phyloP scores from a whole-genome alignment of 106 monocot genomes.

The Dendrobium huoshanense region DNA sequence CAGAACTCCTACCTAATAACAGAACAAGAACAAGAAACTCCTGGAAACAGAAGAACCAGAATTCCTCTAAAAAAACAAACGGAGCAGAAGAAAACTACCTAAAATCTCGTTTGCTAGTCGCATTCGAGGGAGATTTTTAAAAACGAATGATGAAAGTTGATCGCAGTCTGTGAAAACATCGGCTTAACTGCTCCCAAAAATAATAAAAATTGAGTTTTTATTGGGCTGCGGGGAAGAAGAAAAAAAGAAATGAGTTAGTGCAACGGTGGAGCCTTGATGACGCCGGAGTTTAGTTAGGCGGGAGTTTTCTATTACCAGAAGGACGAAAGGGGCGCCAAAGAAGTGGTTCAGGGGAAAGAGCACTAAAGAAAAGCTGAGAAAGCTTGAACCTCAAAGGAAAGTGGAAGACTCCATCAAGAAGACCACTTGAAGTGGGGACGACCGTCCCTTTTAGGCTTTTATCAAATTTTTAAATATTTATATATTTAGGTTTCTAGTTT shows the following conservation, averaged over 20 bases:
- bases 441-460: too few species aligned
- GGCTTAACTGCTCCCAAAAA: constrained; percentile 31
- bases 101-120: constrained; percentile 3
- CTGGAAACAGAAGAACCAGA: background rate
- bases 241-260: constrained; percentile 1
- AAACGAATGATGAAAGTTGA: background rate
- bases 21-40: background rate
- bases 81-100: constrained; percentile 2
- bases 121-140: background rate
- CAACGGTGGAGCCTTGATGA: constrained; percentile 1
- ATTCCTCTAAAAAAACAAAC: background rate
- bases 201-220: constrained; percentile 1
- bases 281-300: constrained; percentile 1
- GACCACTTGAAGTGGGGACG: background rate
- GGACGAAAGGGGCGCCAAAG: background rate
- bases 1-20: background rate
- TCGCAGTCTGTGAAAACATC: constrained; percentile 10
- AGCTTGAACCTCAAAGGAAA: background rate
- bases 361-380: background rate
- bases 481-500: too few species aligned
- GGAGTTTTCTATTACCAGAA: constrained; percentile 1
- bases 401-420: background rate
- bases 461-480: too few species aligned
- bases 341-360: too few species aligned
- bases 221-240: background rate